Percentiles rank a stretch among this genome's conserved stretches.
phyloP scores from a whole-genome alignment of 192 early-diverging fungal species.

The Rhizophagus sp. region DNA sequence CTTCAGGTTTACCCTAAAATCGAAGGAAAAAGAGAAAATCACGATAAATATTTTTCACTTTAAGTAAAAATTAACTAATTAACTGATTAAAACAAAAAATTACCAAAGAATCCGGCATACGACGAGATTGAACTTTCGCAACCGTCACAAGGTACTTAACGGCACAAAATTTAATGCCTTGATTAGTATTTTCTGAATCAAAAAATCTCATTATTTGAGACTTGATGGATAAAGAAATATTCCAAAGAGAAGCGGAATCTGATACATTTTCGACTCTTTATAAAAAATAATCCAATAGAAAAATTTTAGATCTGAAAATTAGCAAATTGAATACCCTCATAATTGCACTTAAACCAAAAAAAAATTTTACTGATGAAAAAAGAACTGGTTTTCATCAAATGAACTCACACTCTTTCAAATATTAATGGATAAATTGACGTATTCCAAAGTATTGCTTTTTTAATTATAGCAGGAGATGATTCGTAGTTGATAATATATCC shows the following conservation, averaged over 20 bases:
- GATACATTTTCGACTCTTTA: slow-evolving; percentile 39
- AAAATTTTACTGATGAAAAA: background rate
- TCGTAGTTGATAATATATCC: slow-evolving; percentile 15
- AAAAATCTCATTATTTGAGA: slow-evolving; percentile 22
- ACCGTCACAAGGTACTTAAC: slow-evolving; percentile 43
- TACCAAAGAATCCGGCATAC: slow-evolving; percentile 30
- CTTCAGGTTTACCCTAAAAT: slow-evolving; percentile 26
- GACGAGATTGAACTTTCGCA: slow-evolving; percentile 35
- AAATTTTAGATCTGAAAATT: background rate
- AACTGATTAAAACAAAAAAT: background rate
- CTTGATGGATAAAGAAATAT: slow-evolving; percentile 30
- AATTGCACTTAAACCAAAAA: slow-evolving; percentile 10
- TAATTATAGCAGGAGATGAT: slow-evolving; percentile 1
- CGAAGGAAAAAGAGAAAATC: background rate
- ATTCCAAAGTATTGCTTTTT: slow-evolving; percentile 22
- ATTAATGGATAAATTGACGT: slow-evolving; percentile 18
- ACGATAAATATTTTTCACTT: background rate
- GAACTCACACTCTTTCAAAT: slow-evolving; percentile 30
- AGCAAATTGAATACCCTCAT: background rate
- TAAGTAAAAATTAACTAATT: background rate
- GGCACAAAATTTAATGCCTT: slow-evolving; percentile 37
- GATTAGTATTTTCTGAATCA: slow-evolving; percentile 28
- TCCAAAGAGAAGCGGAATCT: slow-evolving; percentile 40
- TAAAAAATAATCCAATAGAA: background rate
- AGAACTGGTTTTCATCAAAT: background rate